Base-by-base conservation (phyloP, 2,329 filamentous ascomycete species). In the Epichloe bromicola region DNA sequence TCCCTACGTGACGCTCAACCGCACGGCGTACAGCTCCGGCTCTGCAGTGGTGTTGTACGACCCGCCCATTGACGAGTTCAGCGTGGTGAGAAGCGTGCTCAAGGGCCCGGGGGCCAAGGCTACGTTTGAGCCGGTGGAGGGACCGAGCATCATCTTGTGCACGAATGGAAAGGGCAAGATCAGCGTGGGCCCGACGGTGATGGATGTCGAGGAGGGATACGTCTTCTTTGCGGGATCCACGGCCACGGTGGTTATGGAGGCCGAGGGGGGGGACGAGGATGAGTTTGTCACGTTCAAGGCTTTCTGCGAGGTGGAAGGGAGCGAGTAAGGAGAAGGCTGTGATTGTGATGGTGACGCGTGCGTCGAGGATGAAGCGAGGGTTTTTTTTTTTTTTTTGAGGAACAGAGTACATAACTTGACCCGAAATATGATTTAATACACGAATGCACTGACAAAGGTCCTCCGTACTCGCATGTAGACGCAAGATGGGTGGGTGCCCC, bases 51-150 rank as follows among this genome's bases (percentile, higher is more conserved):
- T 79, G 10, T 78, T 97, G 15, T 98, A 98, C 67, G 87, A 98
- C 63, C 93, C 93, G 0, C 93, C 93, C 0, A 98, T 98, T 56
- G 88, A 95, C 49, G 93, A 98, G 65, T 98, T 98, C 67, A 85
- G 83, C 57, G 91, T 98, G 15, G 80, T 96, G 45, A 83, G 88
- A 61, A 85, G 86, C 0, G 79, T 85, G 11, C 73, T 98, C 37
- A 85, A 83, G 57, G 75, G 74, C 17, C 73, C 74, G 0, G 85
- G 82, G 2, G 80, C 87, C 33, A 95, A 95, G 69, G 88, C 82
- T 0, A 95, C 87, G 0, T 95, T 98, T 60, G 90, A 95, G 55
- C 76, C 82, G 0, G 80, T 98, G 46, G 81, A 85, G 6, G 93
- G 93, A 0, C 93, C 93, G 0, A 95, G 89, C 65, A 89, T 98